Evolutionary conservation across 257 asterid genomes (phyloP), one percentile per base, ranked within the genome.

Genomic region (Lantana camara): DNA sequence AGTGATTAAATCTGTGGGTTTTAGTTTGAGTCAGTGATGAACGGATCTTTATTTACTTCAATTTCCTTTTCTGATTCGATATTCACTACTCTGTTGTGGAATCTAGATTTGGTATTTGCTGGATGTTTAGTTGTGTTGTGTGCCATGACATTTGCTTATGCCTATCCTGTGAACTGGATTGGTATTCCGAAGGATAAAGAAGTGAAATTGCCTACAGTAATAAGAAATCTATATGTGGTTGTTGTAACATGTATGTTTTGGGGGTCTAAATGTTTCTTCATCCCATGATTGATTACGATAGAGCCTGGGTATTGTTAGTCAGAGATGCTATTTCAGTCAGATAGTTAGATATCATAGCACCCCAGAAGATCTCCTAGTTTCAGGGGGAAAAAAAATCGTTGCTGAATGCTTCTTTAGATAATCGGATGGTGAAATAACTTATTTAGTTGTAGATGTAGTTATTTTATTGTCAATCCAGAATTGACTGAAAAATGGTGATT

Each of bases 231-330:
- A 29, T 52, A 23, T 44, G 66, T n/a, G 52, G 38, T 35, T 54
- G 46, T 0, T 14, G 40, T 49, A 27, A 7, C 55, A n/a, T 30
- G 40, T 59, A 37, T 42, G 16, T 23, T 22, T 17, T 16, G 9
- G 35, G 47, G 24, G 60, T 42, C 40, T 53, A 20, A 37, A 7
- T 23, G 8, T 62, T 13, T 63, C 14, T 40, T 13, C 40, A 22
- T 42, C 11, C 53, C 34, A 45, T 12, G 63, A 51, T 68, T 58
- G 62, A 45, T 76, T 64, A 44, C 35, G 52, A 69, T 37, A 13
- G 30, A 34, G 37, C 55, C 27, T 57, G 38, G 50, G 38, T 54
- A 9, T 35, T 34, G 66, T 45, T 3, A 23, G 19, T 47, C 21
- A 44, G 10, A 63, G 63, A n/a, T 22, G 53, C 45, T 63, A 49